These are phyloP conservation scores for Quercus lobata DNA, from an alignment of 331 rosid genomes.

Conservation along the genomic window DNA sequence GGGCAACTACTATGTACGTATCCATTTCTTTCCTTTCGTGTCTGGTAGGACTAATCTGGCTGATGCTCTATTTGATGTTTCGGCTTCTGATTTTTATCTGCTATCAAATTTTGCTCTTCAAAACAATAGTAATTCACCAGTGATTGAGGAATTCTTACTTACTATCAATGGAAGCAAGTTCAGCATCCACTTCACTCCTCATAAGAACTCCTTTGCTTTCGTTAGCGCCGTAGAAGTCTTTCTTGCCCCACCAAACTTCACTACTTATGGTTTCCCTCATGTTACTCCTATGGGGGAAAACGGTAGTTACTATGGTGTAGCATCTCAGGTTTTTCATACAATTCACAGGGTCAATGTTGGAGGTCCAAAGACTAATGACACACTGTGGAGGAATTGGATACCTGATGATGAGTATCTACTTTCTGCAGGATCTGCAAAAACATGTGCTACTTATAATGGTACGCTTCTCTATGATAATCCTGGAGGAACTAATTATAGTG, in stretches of 20 bases:
- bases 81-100: constrained; percentile 13
- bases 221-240: constrained; percentile 70
- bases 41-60: constrained; percentile 4
- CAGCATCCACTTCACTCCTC: constrained; percentile 31
- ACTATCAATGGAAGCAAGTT: neutral
- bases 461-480: rapidly evolving
- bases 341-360: constrained; percentile 52
- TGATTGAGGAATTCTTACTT: constrained; percentile 37
- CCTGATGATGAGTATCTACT: constrained; percentile 26
- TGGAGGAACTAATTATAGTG: constrained; percentile 2
- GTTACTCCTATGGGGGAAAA: neutral
- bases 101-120: constrained; percentile 14
- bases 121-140: constrained; percentile 4
- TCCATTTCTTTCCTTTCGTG: constrained; percentile 51
- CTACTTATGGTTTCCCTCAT: rapidly evolving
- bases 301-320: rapidly evolving
- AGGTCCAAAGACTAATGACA: neutral
- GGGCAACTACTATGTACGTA: constrained; percentile 46
- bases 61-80: constrained; percentile 44
- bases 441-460: rapidly evolving
- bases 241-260: constrained; percentile 23
- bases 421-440: neutral
- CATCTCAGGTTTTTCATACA: constrained; percentile 26
- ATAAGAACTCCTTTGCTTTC: constrained; percentile 33
- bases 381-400: constrained; percentile 44